These are phyloP conservation scores for Themeda triandra DNA, from an alignment of 176 grass and related monocot genomes.

Conservation along the genomic window DNA sequence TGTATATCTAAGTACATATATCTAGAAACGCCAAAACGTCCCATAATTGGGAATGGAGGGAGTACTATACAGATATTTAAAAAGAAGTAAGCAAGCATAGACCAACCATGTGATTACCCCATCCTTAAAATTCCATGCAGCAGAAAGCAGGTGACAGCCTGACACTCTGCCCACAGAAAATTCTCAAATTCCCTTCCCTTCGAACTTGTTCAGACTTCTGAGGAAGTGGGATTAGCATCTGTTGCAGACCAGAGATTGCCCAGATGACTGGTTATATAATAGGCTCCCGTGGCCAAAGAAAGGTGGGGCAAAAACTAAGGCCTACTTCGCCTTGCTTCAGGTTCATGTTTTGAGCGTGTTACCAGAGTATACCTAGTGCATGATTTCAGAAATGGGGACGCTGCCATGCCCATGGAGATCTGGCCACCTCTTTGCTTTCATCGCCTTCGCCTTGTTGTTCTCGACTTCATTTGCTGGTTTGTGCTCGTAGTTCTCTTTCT, in stretches of 20 bases:
- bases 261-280: constrained; percentile 28
- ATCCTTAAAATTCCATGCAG: constrained; percentile 35
- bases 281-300: not conserved
- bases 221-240: constrained; percentile 20
- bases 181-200: not conserved
- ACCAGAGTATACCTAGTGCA: not conserved
- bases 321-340: constrained; percentile 10
- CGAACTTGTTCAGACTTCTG: constrained; percentile 7
- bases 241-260: constrained; percentile 15
- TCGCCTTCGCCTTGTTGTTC: constrained; percentile 14
- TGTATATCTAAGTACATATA: not conserved
- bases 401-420: not conserved
- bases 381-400: constrained; percentile 24
- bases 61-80: not conserved
- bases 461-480: constrained; percentile 28
- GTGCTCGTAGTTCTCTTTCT: not conserved
- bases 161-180: not conserved
- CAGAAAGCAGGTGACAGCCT: constrained; percentile 12
- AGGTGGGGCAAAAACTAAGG: not conserved
- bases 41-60: not conserved
- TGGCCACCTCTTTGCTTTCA: constrained; percentile 11
- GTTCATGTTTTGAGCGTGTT: constrained; percentile 24
- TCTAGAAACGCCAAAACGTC: not conserved
- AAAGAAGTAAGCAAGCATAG: constrained; percentile 12
- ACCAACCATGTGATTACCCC: not conserved